phyloP scores from a whole-genome alignment of 257 asterid genomes.

The Euphrasia confusa region DNA sequence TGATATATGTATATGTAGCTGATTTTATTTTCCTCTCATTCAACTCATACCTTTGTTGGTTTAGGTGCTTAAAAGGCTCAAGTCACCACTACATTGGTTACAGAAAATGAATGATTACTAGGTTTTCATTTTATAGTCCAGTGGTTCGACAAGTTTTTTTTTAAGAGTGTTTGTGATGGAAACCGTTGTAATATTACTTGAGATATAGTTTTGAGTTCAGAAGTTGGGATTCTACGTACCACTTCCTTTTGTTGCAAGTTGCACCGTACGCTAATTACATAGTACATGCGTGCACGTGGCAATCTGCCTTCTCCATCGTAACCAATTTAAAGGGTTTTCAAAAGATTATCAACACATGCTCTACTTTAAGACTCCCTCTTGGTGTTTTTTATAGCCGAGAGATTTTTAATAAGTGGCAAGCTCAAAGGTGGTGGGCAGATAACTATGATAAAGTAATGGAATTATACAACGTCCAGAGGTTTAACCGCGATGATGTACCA shows the following conservation, averaged over 20 bases:
- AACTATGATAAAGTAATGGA: constrained; percentile 85
- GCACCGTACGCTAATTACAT: background rate
- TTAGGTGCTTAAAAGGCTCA: background rate
- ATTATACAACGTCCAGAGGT: constrained; percentile 74
- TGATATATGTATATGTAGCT: too few species aligned
- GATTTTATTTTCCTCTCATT: background rate
- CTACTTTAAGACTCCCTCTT: constrained; percentile 24
- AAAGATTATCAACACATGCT: constrained; percentile 13
- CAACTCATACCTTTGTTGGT: background rate
- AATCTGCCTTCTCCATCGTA: constrained; percentile 7
- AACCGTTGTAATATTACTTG: too few species aligned
- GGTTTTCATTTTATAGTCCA: constrained; percentile 3
- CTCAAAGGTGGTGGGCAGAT: constrained; percentile 93
- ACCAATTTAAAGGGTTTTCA: background rate
- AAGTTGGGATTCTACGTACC: background rate
- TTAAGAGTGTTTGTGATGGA: too few species aligned
- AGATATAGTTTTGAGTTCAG: background rate
- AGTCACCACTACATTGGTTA: background rate
- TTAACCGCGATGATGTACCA: constrained; percentile 55
- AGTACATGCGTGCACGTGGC: background rate
- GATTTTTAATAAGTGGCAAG: constrained; percentile 83
- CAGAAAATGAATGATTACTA: background rate
- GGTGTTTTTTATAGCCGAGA: constrained; percentile 61
- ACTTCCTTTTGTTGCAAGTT: constrained; percentile 7
- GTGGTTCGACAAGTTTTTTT: too few species aligned